These are phyloP conservation scores for Neurospora terricola DNA, from an alignment of 495 filamentous ascomycete genomes.

Conservation along the genomic window DNA sequence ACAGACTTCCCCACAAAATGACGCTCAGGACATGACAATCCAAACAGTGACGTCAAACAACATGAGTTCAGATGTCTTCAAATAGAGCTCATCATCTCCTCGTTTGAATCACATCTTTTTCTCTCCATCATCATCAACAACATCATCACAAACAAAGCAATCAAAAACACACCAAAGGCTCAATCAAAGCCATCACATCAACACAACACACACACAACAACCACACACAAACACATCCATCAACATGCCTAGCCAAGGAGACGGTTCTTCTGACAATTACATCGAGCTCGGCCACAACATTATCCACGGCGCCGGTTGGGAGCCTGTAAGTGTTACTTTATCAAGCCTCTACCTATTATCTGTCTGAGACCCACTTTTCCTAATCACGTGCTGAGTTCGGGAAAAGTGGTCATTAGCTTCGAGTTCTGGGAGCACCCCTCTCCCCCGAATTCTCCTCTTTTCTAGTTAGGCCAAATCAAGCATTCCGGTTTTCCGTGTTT, in stretches of 20 bases:
- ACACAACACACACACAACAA: not conserved
- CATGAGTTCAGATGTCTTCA: not conserved
- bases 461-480: too few species aligned
- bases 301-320: conserved; percentile 27
- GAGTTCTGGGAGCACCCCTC: too few species aligned
- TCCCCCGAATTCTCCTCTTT: too few species aligned
- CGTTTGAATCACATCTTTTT: not conserved
- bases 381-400: too few species aligned
- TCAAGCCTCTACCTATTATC: not conserved
- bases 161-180: not conserved
- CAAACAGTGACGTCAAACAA: not conserved
- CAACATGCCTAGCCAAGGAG: conserved; percentile 31
- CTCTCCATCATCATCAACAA: not conserved
- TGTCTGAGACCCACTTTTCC: too few species aligned
- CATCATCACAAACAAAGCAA: not conserved
- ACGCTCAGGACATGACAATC: not conserved
- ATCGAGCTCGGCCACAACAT: conserved; percentile 27
- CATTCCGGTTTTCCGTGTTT: too few species aligned
- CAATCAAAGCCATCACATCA: not conserved
- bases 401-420: too few species aligned
- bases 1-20: not conserved
- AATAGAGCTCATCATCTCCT: not conserved
- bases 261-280: conserved; percentile 27
- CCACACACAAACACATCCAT: not conserved
- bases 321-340: conserved; percentile 10